Conservation (phyloP, 1,139 yeast genomes). For the Sugiyamaella sp. region DNA sequence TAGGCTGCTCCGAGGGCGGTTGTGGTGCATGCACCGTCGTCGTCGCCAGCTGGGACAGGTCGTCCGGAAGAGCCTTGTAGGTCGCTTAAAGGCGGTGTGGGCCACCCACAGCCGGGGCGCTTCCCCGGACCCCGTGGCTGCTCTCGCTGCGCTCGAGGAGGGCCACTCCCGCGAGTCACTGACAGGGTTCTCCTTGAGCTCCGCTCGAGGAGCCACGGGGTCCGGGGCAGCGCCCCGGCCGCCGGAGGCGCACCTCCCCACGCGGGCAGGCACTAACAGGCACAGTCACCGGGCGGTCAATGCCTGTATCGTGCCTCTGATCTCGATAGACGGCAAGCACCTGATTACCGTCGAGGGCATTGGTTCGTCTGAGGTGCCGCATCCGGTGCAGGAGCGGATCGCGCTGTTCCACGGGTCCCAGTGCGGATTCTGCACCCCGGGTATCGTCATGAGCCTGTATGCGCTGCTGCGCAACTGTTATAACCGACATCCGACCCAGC, state of each 20-base stretch:
- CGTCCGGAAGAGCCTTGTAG: conserved; percentile 34
- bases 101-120: not conserved
- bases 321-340: conserved; percentile 50
- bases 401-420: conserved; percentile 54
- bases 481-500: conserved; percentile 45
- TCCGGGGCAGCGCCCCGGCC: no score
- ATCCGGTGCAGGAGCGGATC: conserved; percentile 51
- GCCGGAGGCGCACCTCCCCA: not conserved
- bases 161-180: not conserved
- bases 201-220: no score
- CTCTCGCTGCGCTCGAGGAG: not conserved
- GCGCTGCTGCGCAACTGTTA: conserved; percentile 45
- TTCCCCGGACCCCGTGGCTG: not conserved
- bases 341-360: conserved; percentile 51
- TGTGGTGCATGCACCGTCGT: conserved; percentile 54
- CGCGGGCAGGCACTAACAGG: not conserved
- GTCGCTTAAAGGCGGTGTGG: conserved; percentile 14
- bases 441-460: conserved; percentile 52
- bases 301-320: conserved; percentile 50
- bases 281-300: conserved; percentile 45
- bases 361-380: conserved; percentile 46
- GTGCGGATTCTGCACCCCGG: conserved; percentile 54
- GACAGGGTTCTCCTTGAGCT: no score
- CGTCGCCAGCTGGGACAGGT: conserved; percentile 42
- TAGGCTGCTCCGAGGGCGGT: conserved; percentile 53